Evolutionary conservation across 139 green algal species (phyloP), one percentile per base, ranked within the genome.

Genomic region (Chlorella sp.): DNA sequence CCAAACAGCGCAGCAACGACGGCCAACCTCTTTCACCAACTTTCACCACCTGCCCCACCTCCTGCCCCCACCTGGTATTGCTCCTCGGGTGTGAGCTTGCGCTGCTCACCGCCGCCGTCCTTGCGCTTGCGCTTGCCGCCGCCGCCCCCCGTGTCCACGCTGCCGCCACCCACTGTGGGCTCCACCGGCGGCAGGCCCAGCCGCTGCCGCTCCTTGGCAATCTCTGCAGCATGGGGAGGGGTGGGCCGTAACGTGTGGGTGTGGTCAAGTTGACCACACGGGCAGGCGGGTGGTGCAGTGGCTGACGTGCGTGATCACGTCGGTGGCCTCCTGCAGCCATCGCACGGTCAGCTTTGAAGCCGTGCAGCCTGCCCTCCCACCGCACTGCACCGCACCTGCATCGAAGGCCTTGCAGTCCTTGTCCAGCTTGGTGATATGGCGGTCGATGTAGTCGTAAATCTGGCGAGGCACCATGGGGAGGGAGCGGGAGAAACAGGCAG

Each of bases 391-490:
- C n/a, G n/a, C 78, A 63, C 78, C 92, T 17, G 71, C 63, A 38
- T 93, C 91, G 75, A 98, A 94, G 1, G 72, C 64, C 28, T 85
- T 84, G 44, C 96, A 85, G 67, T 95, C 92, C 74, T 91, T 92
- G 75, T 96, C 93, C 28, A 96, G 83, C 44, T 90, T 78, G 23
- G 92, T 87, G 74, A 97, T 98, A 71, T 95, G 92, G 44, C 90
- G 87, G 84, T 98, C 94, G 12, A 98, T 92, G 74, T 93, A 93
- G 85, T 98, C 94, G 64, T 97, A 98, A 0, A 97, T 89, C 86
- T 96, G 91, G n/a, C n/a, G n/a, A n/a, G n/a, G n/a, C n/a, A n/a
- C n/a, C n/a, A n/a, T n/a, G n/a, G n/a, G n/a, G n/a, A n/a, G n/a
- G n/a, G n/a, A n/a, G n/a, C n/a, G n/a, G n/a, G n/a, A n/a, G n/a